A percentile compares a stretch with the other conserved stretches of the same genome.
Conservation (phyloP, 1,139 yeast species). For the Lodderomyces jiufengensis region DNA sequence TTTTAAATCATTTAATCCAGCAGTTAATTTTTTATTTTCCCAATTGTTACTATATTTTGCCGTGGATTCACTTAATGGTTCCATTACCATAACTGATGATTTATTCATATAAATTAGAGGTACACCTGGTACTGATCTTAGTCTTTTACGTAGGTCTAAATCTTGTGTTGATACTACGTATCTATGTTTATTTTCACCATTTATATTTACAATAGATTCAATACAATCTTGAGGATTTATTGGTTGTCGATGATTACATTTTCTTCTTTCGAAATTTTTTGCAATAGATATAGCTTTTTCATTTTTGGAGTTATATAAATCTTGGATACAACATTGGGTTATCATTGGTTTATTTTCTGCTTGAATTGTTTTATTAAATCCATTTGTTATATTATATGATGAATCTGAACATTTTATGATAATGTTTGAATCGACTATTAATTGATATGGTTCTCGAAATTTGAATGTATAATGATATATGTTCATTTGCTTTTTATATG, state of each 20-base stretch:
- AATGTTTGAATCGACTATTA: constrained; percentile 76
- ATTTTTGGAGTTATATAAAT: constrained; percentile 66
- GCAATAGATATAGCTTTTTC: constrained; percentile 77
- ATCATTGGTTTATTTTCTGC: constrained; percentile 90
- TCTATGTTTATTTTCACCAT: constrained; percentile 82
- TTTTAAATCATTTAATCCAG: constrained; percentile 66
- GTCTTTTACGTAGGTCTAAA: constrained; percentile 57
- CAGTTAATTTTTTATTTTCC: constrained; percentile 66
- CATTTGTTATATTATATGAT: constrained; percentile 70
- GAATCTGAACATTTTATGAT: constrained; percentile 62
- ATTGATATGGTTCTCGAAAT: constrained; percentile 92
- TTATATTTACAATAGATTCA: constrained; percentile 60
- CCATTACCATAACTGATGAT: constrained; percentile 87
- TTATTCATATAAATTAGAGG: constrained; percentile 86
- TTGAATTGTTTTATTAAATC: constrained; percentile 78
- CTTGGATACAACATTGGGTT: constrained; percentile 93
- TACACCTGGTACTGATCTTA: constrained; percentile 81
- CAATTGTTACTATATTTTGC: constrained; percentile 47
- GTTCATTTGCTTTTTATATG: constrained; percentile 89
- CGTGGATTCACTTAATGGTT: constrained; percentile 79
- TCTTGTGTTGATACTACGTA: constrained; percentile 87
- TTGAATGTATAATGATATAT: constrained; percentile 81
- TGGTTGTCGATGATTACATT: constrained; percentile 55
- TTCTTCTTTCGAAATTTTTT: constrained; percentile 73
- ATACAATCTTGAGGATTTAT: constrained; percentile 72